Evolutionary conservation across 2,329 filamentous ascomycete species (phyloP).

Genomic region (Colletotrichum caudatum): DNA sequence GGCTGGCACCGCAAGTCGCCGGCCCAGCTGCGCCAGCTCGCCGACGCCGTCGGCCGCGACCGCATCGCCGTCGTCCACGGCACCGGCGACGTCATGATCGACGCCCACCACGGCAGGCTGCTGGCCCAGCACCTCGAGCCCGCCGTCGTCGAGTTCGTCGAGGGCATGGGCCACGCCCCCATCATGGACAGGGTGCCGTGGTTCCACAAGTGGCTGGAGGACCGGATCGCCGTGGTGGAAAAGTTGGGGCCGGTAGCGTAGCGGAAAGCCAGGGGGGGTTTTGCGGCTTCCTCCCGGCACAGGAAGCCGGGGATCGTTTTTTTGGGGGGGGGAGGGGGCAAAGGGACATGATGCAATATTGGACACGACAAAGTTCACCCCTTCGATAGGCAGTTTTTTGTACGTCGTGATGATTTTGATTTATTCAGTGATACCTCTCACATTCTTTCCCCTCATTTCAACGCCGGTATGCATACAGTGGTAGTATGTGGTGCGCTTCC

Average conservation of each 20-base stretch:
- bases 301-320: background rate
- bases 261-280: too few relatives aligned
- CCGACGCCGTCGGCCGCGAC: slow-evolving; percentile 75
- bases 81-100: slow-evolving; percentile 81
- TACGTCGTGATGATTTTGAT: slow-evolving; percentile 27
- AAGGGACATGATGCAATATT: background rate
- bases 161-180: slow-evolving; percentile 81
- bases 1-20: slow-evolving; percentile 83
- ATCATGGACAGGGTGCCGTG: slow-evolving; percentile 77
- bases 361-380: background rate
- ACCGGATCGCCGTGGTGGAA: slow-evolving; percentile 65
- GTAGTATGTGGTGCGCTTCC: background rate
- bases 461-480: slow-evolving; percentile 31
- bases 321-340: too few relatives aligned
- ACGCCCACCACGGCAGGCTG: slow-evolving; percentile 74
- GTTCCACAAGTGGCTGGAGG: slow-evolving; percentile 74
- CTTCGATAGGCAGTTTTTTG: background rate
- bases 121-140: slow-evolving; percentile 75
- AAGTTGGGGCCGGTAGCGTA: slow-evolving; percentile 50
- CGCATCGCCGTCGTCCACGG: slow-evolving; percentile 85
- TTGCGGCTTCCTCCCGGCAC: background rate
- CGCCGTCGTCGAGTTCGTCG: slow-evolving; percentile 70
- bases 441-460: background rate
- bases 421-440: slow-evolving; percentile 36
- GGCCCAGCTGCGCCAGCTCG: slow-evolving; percentile 74